Conservation (phyloP, 192 early-diverging fungal genomes). For the Backusella liffmaniae region DNA sequence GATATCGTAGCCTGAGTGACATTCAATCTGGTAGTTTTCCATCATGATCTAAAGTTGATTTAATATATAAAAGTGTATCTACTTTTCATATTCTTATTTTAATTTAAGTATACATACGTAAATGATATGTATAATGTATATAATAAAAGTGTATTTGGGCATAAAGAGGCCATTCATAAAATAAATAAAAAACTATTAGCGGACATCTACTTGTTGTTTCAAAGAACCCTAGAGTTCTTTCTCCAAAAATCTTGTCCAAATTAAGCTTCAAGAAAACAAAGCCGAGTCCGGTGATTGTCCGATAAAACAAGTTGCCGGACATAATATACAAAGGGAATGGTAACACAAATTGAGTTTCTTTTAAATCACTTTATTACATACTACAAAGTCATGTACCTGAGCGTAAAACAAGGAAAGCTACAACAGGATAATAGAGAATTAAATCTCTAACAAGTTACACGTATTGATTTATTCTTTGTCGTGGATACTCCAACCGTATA, state of each 20-base stretch:
- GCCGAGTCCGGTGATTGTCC: background rate
- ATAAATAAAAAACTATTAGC: no score
- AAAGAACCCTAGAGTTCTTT: no score
- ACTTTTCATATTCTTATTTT: no score
- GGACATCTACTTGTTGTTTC: no score
- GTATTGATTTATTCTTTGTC: background rate
- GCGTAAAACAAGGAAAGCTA: background rate
- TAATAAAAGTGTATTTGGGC: no score
- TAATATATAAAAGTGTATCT: no score
- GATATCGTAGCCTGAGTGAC: background rate
- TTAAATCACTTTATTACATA: background rate
- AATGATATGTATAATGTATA: no score
- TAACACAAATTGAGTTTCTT: background rate
- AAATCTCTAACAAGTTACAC: no score
- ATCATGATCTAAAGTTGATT: background rate
- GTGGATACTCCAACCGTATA: background rate
- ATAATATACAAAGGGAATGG: background rate
- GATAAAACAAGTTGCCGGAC: background rate
- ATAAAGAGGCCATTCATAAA: no score
- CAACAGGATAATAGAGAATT: background rate
- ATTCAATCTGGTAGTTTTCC: background rate
- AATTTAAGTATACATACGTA: no score
- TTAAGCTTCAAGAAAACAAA: background rate
- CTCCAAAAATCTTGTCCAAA: background rate
- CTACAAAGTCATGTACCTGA: background rate